These are phyloP conservation scores for Phytophthora sp. DNA, from an alignment of 352 stramenopile genomes.

Conservation along the genomic window DNA sequence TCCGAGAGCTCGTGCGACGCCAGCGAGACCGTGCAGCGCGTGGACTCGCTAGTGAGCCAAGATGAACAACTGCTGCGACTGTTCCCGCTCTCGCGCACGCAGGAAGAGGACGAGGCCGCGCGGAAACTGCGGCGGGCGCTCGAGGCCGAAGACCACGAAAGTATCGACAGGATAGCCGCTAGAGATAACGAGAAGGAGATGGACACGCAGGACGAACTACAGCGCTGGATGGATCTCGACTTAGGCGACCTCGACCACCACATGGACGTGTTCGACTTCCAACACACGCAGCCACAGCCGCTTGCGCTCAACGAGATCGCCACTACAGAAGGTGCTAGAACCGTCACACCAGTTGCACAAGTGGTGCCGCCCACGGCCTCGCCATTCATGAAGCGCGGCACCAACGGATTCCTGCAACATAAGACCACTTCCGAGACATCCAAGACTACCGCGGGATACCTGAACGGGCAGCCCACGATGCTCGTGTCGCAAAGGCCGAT, in stretches of 20 bases:
- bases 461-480: conserved; percentile 18
- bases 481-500: conserved; percentile 27
- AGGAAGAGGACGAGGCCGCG: conserved; percentile 35
- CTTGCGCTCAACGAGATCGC: conserved; percentile 30
- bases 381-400: conserved; percentile 41
- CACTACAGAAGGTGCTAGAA: neutral
- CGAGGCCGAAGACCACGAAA: conserved; percentile 30
- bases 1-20: conserved; percentile 68
- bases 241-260: conserved; percentile 58
- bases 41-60: conserved; percentile 70
- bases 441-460: conserved; percentile 17
- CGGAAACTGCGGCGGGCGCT: conserved; percentile 29
- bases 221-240: conserved; percentile 70
- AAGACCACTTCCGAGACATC: conserved; percentile 23
- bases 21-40: conserved; percentile 65
- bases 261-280: conserved; percentile 66
- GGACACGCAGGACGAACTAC: conserved; percentile 59
- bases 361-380: conserved; percentile 28
- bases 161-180: conserved; percentile 29
- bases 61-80: conserved; percentile 61
- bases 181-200: conserved; percentile 43
- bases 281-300: conserved; percentile 39
- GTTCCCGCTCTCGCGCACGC: conserved; percentile 46
- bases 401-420: conserved; percentile 30
- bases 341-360: neutral